These are phyloP conservation scores for Linnemannia schmuckeri DNA, from an alignment of 192 early-diverging fungal species.

Conservation along the genomic window DNA sequence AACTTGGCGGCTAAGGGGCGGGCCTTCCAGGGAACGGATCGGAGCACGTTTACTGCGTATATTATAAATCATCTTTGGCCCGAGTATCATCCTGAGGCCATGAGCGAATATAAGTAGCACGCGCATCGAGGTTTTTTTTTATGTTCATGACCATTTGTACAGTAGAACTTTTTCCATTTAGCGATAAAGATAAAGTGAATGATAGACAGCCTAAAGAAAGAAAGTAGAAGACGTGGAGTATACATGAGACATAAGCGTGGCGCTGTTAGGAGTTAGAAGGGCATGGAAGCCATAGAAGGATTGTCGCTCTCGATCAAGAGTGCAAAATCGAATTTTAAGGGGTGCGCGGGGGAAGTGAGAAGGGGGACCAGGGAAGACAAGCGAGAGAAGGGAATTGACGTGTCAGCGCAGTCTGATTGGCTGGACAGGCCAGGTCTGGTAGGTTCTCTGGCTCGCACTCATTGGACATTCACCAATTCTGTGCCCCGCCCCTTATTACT, in stretches of 20 bases:
- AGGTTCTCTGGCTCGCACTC: constrained; percentile 13
- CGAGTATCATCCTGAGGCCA: constrained; percentile 27
- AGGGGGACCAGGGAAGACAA: background rate
- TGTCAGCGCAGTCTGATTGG: constrained; percentile 5
- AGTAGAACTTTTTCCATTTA: background rate
- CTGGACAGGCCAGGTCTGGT: background rate
- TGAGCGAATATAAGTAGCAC: background rate
- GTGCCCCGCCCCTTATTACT: background rate
- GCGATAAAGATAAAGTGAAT: no score
- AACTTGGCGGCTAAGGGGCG: constrained; percentile 44
- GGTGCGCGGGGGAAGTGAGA: background rate
- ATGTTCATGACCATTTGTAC: background rate
- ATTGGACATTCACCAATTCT: background rate
- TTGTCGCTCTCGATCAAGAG: background rate
- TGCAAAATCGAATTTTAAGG: background rate
- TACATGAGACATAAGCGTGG: no score
- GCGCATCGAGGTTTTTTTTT: background rate
- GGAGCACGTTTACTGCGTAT: constrained; percentile 50
- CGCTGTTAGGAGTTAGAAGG: no score
- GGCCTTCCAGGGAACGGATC: constrained; percentile 39
- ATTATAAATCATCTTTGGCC: constrained; percentile 47
- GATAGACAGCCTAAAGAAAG: no score
- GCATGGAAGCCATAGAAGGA: no score
- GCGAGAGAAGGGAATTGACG: background rate
- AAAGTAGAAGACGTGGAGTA: no score